A percentile compares a stretch with the other conserved stretches of the same genome.
phyloP scores from a whole-genome alignment of 805 yeast genomes.

The Pichia pseudocactophila region DNA sequence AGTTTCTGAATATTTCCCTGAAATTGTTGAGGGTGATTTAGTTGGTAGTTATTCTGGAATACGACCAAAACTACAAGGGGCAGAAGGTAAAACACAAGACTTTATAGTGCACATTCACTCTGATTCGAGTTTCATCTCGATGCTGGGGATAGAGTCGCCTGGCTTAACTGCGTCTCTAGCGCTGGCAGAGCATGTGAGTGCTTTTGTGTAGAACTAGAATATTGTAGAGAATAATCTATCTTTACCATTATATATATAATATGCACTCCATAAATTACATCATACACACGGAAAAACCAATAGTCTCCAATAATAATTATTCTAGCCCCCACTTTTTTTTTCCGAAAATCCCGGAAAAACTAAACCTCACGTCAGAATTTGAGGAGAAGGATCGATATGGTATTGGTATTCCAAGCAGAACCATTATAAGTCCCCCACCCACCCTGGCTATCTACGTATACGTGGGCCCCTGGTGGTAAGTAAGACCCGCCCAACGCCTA shows the following conservation, averaged over 20 bases:
- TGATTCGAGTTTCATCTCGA: conserved; percentile 54
- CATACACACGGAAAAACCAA: neutral
- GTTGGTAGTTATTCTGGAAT: conserved; percentile 73
- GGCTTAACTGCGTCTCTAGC: conserved; percentile 81
- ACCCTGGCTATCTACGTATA: too few species aligned
- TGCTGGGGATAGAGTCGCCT: conserved; percentile 83
- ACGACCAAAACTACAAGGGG: conserved; percentile 62
- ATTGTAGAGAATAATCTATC: too few species aligned
- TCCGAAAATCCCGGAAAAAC: neutral
- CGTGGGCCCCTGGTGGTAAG: too few species aligned
- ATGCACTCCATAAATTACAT: too few species aligned
- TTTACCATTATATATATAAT: too few species aligned
- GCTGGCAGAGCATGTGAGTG: conserved; percentile 61
- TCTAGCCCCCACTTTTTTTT: conserved; percentile 18
- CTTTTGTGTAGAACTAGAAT: neutral
- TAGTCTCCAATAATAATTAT: conserved; percentile 24
- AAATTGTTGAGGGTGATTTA: conserved; percentile 40
- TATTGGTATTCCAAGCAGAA: too few species aligned
- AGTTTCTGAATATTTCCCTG: conserved; percentile 55
- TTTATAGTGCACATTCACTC: conserved; percentile 43
- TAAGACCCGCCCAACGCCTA: too few species aligned
- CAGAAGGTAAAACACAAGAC: conserved; percentile 51
- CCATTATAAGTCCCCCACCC: too few species aligned
- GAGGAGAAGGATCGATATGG: too few species aligned
- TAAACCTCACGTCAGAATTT: too few species aligned